These are phyloP conservation scores for Daldinia bambusicola DNA, from an alignment of 495 filamentous ascomycete species.

Conservation along the genomic window DNA sequence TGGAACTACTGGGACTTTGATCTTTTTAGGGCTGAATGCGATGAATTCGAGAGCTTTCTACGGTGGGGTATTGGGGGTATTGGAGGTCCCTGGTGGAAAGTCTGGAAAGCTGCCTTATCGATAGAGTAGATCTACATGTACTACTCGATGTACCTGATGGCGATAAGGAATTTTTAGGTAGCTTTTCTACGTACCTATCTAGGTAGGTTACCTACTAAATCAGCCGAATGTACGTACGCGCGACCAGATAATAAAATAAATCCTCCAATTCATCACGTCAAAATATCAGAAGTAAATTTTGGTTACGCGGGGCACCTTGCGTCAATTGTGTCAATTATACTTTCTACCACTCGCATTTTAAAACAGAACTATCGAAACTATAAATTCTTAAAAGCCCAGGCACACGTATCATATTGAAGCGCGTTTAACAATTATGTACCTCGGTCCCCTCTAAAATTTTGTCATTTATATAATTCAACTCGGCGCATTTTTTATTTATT, in stretches of 20 bases:
- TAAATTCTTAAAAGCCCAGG: no score
- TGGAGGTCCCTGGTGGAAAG: conserved; percentile 8
- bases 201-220: no score
- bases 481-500: conserved; percentile 31
- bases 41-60: conserved; percentile 51
- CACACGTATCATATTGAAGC: background rate
- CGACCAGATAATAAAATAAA: conserved; percentile 6
- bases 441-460: background rate
- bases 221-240: no score
- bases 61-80: conserved; percentile 41
- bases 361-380: no score
- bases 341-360: background rate
- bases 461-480: conserved; percentile 18
- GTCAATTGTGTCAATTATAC: background rate
- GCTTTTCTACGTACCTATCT: no score
- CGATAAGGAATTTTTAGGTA: background rate
- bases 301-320: conserved; percentile 6
- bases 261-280: background rate
- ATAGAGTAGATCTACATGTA: background rate
- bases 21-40: conserved; percentile 43
- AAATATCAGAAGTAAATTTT: background rate
- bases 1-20: conserved; percentile 14
- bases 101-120: conserved; percentile 2
- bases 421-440: background rate
- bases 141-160: background rate